Evolutionary conservation across 768 basidiomycete species (phyloP).

Genomic region (Infundibulicybe gibba): DNA sequence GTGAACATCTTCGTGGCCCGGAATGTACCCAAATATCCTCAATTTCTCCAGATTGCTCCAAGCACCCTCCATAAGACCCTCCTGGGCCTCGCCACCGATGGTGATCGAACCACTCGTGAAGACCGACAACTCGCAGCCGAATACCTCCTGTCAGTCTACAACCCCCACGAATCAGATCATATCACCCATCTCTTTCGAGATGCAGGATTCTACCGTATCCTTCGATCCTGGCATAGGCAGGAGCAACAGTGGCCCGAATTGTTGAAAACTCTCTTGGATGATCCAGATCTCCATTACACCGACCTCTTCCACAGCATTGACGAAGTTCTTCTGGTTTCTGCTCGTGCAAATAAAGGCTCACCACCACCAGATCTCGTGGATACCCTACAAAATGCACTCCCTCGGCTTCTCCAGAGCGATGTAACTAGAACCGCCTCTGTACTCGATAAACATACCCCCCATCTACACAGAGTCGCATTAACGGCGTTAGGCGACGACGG

Average conservation of each 20-base stretch:
- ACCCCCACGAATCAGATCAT: conserved; percentile 71
- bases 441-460: conserved; percentile 65
- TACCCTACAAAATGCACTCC: conserved; percentile 57
- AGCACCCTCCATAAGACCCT: conserved; percentile 74
- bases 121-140: conserved; percentile 95
- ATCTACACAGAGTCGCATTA: conserved; percentile 64
- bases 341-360: conserved; percentile 40
- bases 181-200: conserved; percentile 67
- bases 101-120: conserved; percentile 76
- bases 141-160: conserved; percentile 88
- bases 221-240: conserved; percentile 75
- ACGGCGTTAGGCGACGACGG: conserved; percentile 37
- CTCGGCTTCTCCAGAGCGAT: conserved; percentile 57
- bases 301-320: conserved; percentile 69
- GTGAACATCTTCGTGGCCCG: conserved; percentile 95
- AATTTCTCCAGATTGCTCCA: conserved; percentile 70
- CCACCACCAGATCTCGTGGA: conserved; percentile 54
- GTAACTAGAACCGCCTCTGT: conserved; percentile 68
- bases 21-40: conserved; percentile 95
- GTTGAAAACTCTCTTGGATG: conserved; percentile 70
- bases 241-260: conserved; percentile 76
- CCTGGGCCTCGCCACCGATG: conserved; percentile 70
- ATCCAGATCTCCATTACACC: conserved; percentile 54
- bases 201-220: conserved; percentile 89
- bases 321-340: conserved; percentile 50